Percentiles rank a stretch among this genome's conserved stretches.
These are phyloP conservation scores for Pisolithus albus DNA, from an alignment of 768 basidiomycete species.

Conservation along the genomic window DNA sequence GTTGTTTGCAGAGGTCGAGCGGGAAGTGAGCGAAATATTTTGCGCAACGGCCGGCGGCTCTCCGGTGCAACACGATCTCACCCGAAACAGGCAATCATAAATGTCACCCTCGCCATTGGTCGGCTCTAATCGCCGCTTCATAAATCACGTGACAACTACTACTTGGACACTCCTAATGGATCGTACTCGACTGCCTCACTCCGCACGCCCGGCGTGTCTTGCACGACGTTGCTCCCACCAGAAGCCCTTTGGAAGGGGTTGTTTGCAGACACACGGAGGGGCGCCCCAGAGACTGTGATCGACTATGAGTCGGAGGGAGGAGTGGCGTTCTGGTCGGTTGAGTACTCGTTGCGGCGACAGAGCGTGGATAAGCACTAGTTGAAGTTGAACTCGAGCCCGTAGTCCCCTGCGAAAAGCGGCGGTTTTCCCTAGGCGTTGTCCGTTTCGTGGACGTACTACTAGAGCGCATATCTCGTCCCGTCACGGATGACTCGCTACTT, in stretches of 20 bases:
- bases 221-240: constrained; percentile 5
- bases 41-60: neutral
- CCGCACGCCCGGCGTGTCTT: constrained; percentile 8
- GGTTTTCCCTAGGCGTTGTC: constrained; percentile 9
- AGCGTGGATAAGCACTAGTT: constrained; percentile 17
- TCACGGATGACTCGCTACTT: constrained; percentile 6
- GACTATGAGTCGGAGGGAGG: constrained; percentile 8
- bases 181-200: constrained; percentile 17
- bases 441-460: constrained; percentile 27
- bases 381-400: constrained; percentile 8
- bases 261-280: constrained; percentile 20
- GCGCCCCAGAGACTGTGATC: constrained; percentile 17
- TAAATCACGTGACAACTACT: neutral
- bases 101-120: neutral
- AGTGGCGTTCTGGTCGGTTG: constrained; percentile 1
- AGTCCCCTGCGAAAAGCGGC: constrained; percentile 9
- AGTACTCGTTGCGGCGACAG: constrained; percentile 13
- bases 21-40: constrained; percentile 9
- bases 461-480: constrained; percentile 40
- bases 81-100: constrained; percentile 1
- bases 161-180: constrained; percentile 23
- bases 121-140: constrained; percentile 4
- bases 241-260: constrained; percentile 25
- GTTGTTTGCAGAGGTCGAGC: constrained; percentile 18
- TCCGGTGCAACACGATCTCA: constrained; percentile 13